These are phyloP conservation scores for Mesembryanthemum crystallinum DNA, from an alignment of 148 eudicot genomes.

Conservation along the genomic window DNA sequence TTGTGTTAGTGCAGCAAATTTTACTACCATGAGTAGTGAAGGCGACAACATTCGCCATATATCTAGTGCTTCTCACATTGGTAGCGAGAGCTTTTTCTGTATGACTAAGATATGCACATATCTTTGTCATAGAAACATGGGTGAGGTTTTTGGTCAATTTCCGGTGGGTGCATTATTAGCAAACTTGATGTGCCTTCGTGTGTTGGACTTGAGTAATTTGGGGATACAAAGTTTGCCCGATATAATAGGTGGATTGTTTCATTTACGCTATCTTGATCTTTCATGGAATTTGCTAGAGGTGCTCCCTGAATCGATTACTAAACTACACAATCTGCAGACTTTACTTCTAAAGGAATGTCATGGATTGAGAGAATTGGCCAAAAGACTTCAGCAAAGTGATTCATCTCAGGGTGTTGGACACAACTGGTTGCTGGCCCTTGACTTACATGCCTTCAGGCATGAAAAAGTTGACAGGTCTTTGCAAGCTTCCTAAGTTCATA, in stretches of 20 bases:
- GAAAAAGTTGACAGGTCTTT: background rate
- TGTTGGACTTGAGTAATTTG: background rate
- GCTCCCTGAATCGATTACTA: background rate
- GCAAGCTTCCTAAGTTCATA: background rate
- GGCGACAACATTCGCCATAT: slow-evolving; percentile 6
- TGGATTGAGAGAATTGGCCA: background rate
- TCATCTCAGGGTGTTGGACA: background rate
- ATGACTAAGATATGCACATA: slow-evolving; percentile 10
- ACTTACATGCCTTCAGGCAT: background rate
- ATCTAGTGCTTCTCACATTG: rapidly evolving
- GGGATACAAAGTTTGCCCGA: background rate
- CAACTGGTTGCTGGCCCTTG: background rate
- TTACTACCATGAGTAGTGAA: background rate
- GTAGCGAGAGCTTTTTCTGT: background rate
- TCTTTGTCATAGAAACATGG: slow-evolving; percentile 19
- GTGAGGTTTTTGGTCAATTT: slow-evolving; percentile 2
- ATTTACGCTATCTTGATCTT: slow-evolving; percentile 18
- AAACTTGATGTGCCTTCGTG: slow-evolving; percentile 9
- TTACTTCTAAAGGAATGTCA: background rate
- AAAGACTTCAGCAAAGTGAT: background rate
- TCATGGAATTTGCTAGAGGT: background rate
- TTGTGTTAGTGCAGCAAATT: background rate
- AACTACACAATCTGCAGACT: background rate
- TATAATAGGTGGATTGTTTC: slow-evolving; percentile 13
- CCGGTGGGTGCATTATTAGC: background rate